Conservation (phyloP, 495 filamentous ascomycete genomes). For the Zalerion maritima region DNA sequence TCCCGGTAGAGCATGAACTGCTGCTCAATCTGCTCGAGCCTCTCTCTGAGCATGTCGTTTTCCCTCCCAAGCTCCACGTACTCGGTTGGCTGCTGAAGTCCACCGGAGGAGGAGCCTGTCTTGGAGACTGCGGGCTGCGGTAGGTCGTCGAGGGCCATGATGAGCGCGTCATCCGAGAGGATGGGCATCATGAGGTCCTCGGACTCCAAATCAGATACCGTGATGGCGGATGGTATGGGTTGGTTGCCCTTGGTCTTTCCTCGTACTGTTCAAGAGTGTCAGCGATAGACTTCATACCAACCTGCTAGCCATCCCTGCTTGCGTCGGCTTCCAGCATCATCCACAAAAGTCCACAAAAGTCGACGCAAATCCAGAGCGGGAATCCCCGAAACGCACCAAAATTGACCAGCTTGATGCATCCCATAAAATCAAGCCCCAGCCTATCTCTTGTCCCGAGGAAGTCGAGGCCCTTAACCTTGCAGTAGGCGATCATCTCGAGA, state of each 20-base stretch:
- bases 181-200: conserved; percentile 70
- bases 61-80: conserved; percentile 33
- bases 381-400: conserved; percentile 33
- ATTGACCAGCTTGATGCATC: conserved; percentile 72
- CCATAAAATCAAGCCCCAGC: conserved; percentile 66
- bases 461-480: conserved; percentile 59
- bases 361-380: conserved; percentile 1
- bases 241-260: conserved; percentile 37
- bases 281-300: too few relatives aligned
- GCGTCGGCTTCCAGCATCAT: conserved; percentile 20
- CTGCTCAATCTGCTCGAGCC: conserved; percentile 44
- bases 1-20: conserved; percentile 61
- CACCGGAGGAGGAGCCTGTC: conserved; percentile 22
- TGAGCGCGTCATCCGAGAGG: conserved; percentile 76
- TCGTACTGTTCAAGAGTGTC: too few relatives aligned
- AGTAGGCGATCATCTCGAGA: conserved; percentile 53
- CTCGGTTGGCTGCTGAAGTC: conserved; percentile 12
- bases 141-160: conserved; percentile 73
- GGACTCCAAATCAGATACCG: conserved; percentile 45
- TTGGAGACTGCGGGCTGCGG: conserved; percentile 18
- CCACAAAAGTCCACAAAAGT: neutral
- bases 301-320: conserved; percentile 31
- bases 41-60: conserved; percentile 53
- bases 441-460: conserved; percentile 47
- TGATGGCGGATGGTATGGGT: conserved; percentile 37